Evolutionary conservation across 768 basidiomycete genomes (phyloP), one percentile per base, ranked within the genome.

Genomic region (Trametes sanguinea): DNA sequence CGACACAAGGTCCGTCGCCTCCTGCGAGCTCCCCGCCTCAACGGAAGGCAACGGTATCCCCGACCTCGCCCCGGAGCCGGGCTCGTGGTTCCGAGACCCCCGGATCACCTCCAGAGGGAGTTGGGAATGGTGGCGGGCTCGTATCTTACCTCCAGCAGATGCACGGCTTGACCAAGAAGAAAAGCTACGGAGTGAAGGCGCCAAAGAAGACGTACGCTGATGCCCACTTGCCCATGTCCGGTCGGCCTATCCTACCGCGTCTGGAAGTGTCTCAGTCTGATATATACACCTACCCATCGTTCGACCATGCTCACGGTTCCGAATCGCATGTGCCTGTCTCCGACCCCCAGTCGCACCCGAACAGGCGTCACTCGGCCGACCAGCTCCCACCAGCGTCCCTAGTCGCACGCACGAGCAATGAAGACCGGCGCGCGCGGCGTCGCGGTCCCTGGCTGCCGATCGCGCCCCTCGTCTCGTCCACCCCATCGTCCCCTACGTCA

Each of bases 111-210:
- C 68, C 70, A 6, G 73, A 74, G 22, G 67, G 76, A 2, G 52
- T 42, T 33, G 57, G 57, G 5, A 55, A 11, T 11, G 11, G 61
- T 29, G 83, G 81, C 4, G 85, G 79, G 59, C 75, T 90, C 0
- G 88, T 90, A 51, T 77, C 75, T 27, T 85, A 84, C 27, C 77
- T 89, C 14, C 85, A 89, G 71, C 84, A 86, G 67, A 80, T 84
- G 39, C 87, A 89, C 59, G 88, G 88, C 2, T 68, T 90, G 50
- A 87, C 85, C 7, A 87, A 88, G 75, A 89, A 88, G 74, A 64
- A 70, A 56, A 69, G 57, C 54, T 65, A 66, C 40, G 63, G 64
- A 0, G 44, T 59, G 3, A 72, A 70, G 56, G 62, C 57, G 3
- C 54, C 54, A 27, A 66, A 68, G 58, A 62, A 65, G 37, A 60